These are phyloP conservation scores for Petasospora fabianii DNA, from an alignment of 1,139 yeast genomes.

Conservation along the genomic window DNA sequence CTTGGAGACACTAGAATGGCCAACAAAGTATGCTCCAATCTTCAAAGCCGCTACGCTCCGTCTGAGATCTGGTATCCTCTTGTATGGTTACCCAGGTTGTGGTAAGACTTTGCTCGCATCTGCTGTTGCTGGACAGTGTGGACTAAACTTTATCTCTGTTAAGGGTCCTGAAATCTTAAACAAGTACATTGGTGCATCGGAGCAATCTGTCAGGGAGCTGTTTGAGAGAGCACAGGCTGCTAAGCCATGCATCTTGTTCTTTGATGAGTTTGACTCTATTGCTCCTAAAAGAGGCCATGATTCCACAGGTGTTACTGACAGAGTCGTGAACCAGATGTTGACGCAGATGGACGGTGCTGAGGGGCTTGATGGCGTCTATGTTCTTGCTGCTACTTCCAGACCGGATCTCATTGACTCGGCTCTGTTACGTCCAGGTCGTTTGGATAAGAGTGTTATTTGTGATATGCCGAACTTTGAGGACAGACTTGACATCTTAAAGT, in stretches of 20 bases:
- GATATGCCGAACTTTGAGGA: conserved; percentile 76
- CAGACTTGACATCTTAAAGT: conserved; percentile 65
- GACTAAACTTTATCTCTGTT: conserved; percentile 86
- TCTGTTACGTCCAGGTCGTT: conserved; percentile 87
- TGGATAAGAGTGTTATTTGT: conserved; percentile 88
- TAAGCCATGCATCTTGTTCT: conserved; percentile 88
- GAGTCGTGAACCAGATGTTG: conserved; percentile 94
- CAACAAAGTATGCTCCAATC: conserved; percentile 91
- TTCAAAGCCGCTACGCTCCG: conserved; percentile 85
- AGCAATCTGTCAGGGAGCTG: conserved; percentile 87
- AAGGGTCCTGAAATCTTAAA: conserved; percentile 96
- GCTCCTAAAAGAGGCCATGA: conserved; percentile 99
- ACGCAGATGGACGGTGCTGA: conserved; percentile 99
- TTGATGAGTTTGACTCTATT: conserved; percentile 95
- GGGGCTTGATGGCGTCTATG: conserved; percentile 94
- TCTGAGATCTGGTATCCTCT: conserved; percentile 80
- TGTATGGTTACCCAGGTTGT: conserved; percentile 97
- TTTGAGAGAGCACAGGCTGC: conserved; percentile 94
- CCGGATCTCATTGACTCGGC: conserved; percentile 97
- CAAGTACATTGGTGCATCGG: conserved; percentile 97
- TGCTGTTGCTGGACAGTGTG: conserved; percentile 93
- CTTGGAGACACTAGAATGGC: conserved; percentile 94
- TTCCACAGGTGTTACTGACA: conserved; percentile 95
- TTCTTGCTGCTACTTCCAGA: conserved; percentile 91
- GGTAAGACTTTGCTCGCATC: conserved; percentile 93